Conservation (phyloP, 176 grass and related monocot species). For the Stipa capillata region DNA sequence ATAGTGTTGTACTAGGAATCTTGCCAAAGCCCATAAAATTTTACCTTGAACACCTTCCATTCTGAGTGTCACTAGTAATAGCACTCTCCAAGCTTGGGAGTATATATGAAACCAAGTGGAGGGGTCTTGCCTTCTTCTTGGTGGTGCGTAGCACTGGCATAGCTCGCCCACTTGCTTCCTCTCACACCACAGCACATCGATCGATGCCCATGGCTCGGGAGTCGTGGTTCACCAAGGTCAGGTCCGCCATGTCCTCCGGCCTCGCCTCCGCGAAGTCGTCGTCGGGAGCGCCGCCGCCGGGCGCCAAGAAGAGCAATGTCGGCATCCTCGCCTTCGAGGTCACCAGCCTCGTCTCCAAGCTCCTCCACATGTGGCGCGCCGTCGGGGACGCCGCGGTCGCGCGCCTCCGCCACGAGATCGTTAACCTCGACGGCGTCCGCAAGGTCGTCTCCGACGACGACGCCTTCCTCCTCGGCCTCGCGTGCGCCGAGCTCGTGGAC, state of each 20-base stretch:
- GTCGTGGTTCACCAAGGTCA: conserved; percentile 71
- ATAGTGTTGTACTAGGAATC: neutral
- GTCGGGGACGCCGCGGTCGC: conserved; percentile 46
- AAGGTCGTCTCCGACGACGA: conserved; percentile 75
- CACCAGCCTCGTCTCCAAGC: conserved; percentile 49
- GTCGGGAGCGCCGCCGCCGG: neutral
- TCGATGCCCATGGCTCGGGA: conserved; percentile 52
- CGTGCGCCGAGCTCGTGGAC: conserved; percentile 57
- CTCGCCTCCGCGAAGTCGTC: conserved; percentile 10
- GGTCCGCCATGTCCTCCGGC: conserved; percentile 54
- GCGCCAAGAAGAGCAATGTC: conserved; percentile 13
- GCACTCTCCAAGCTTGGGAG: too few relatives aligned
- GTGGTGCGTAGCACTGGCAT: neutral
- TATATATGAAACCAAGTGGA: neutral
- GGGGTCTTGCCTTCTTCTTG: neutral
- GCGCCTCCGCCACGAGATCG: conserved; percentile 38
- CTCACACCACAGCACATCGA: neutral
- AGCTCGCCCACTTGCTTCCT: neutral
- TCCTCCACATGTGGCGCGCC: conserved; percentile 56
- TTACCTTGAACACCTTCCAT: neutral
- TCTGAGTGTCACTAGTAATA: too few relatives aligned
- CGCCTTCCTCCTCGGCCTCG: conserved; percentile 50
- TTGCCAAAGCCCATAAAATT: neutral
- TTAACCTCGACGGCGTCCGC: conserved; percentile 41
- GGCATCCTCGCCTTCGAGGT: conserved; percentile 84